Base-by-base conservation (phyloP, 116 monocot species). In the Trichopus zeylanicus region DNA sequence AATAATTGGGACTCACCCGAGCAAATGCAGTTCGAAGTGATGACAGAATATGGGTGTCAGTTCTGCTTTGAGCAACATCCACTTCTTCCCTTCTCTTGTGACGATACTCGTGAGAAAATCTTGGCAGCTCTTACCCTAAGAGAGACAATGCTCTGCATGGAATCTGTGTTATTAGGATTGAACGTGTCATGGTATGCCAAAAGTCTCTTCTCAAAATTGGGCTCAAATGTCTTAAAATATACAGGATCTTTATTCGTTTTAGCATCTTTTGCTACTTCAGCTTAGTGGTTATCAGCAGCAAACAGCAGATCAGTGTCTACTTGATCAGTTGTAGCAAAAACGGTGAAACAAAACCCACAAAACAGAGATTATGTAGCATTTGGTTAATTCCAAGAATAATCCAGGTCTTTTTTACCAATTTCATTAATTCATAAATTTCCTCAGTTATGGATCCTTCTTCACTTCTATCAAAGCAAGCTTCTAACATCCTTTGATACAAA, bases 371-470 rank as follows among this genome's bases (percentile, higher is more conserved):
- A 61, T 98, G 98, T 48, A 88, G 77, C 57, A 69, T 69, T 69
- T 88, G 88, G 64, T 75, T 69, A 10, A 98, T 74, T 67, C 98
- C 98, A 38, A 98, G 80, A 13, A 91, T 85, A 35, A 27, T 31
- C 98, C 98, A 98, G 7, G 98, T 91, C 54, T 98, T 98, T 70
- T 88, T 98, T 52, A 91, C 76, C 51, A 80, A 62, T 42, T 98
- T 92, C 32, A 91, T 31, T 39, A 98, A 64, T 60, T 98, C 98
- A 66, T 91, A 85, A 27, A 88, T 74, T 56, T 98, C 98, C 12
- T 91, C 91, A 63, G 91, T 82, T 31, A 98, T 67, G 46, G 79
- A 85, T 49, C 80, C 85, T 34, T 87, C 91, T 33, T 88, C 92
- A 55, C 35, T 47, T 16, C 51, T 76, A 64, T 90, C 97, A 66